phyloP scores from a whole-genome alignment of 2,329 filamentous ascomycete species.

The Ophiosphaerella korrae region DNA sequence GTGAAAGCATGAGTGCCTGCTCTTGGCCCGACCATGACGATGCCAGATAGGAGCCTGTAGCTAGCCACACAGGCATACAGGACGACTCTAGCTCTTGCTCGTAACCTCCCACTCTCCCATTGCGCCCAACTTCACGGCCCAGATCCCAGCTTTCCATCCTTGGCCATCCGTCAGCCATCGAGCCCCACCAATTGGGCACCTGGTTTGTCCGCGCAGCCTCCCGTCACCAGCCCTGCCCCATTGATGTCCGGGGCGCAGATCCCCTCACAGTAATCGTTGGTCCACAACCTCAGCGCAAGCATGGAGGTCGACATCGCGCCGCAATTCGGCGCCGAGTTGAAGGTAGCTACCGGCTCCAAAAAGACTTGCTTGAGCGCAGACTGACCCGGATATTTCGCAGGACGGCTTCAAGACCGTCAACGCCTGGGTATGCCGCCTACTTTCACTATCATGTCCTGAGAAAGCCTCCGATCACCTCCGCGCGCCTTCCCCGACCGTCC shows the following conservation, averaged over 20 bases:
- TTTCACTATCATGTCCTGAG: background rate
- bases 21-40: slow-evolving; percentile 2
- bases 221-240: slow-evolving; percentile 2
- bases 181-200: slow-evolving; percentile 23
- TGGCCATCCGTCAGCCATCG: slow-evolving; percentile 25
- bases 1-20: slow-evolving; percentile 11
- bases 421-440: slow-evolving; percentile 68
- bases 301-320: slow-evolving; percentile 87
- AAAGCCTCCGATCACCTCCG: slow-evolving; percentile 9
- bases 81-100: too few species aligned
- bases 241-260: slow-evolving; percentile 31
- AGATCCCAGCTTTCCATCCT: slow-evolving; percentile 28
- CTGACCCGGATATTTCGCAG: slow-evolving; percentile 55
- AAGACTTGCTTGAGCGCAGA: slow-evolving; percentile 23
- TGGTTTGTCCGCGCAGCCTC: slow-evolving; percentile 29
- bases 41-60: too few species aligned
- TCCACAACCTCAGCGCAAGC: slow-evolving; percentile 22
- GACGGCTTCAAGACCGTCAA: slow-evolving; percentile 97
- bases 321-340: slow-evolving; percentile 91
- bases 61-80: too few species aligned
- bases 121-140: slow-evolving; percentile 7
- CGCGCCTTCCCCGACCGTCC: slow-evolving; percentile 6
- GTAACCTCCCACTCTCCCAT: background rate
- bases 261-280: slow-evolving; percentile 22
- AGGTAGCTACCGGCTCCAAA: slow-evolving; percentile 61